Conservation (phyloP, 306 rosid species). For the Psophocarpus tetragonolobus region DNA sequence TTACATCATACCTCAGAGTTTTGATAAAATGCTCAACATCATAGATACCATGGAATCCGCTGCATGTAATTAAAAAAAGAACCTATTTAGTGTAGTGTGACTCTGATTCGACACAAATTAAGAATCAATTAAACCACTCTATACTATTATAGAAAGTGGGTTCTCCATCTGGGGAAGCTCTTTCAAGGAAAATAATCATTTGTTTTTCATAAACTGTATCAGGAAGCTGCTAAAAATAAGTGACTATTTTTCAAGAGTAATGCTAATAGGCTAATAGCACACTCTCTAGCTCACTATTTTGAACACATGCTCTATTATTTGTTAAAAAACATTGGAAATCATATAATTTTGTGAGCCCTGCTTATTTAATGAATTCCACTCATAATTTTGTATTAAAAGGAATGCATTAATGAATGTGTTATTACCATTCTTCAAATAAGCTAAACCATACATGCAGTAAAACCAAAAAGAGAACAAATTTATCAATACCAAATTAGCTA, state of each 20-base stretch:
- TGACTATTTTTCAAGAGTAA: neutral
- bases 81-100: neutral
- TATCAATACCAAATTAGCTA: no score
- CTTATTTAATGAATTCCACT: neutral
- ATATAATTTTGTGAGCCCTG: neutral
- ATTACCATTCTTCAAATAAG: neutral
- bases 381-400: neutral
- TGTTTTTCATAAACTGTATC: neutral
- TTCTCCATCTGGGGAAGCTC: neutral
- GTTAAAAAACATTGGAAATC: neutral
- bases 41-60: constrained; percentile 94
- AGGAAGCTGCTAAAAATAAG: neutral
- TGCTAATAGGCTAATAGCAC: neutral
- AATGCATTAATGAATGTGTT: neutral
- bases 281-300: no score
- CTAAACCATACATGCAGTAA: neutral
- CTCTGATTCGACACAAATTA: constrained; percentile 7
- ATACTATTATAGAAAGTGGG: neutral
- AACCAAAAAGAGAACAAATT: neutral
- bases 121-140: constrained; percentile 11
- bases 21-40: constrained; percentile 92
- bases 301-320: no score
- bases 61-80: constrained; percentile 37
- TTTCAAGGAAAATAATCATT: neutral
- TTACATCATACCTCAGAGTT: constrained; percentile 75